Base-by-base conservation (phyloP, 768 basidiomycete genomes). In the Amanita subjunquillea region DNA sequence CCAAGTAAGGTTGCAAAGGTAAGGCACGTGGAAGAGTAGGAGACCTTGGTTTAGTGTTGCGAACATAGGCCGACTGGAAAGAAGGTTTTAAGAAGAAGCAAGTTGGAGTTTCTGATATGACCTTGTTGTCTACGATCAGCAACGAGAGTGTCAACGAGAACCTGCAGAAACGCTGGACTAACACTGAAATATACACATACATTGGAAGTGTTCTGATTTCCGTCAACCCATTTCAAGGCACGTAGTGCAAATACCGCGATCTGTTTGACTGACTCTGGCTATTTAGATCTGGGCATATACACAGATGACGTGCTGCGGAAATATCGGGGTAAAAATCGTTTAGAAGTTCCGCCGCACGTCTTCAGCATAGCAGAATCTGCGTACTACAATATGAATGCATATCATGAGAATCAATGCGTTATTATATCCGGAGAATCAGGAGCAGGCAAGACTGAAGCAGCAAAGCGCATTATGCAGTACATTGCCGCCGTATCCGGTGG, bases 31-130 rank as follows among this genome's bases (percentile, higher is more conserved):
- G 39, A 46, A 27, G 50, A 47, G 32, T 6, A 37, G 42, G 43
- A 36, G 30, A 45, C 23, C 3, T 17, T 45, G 8, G 22, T 10
- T 39, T 37, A 37, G 36, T 36, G 55, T 54, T 43, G 48, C 53
- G 13, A n/a, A 38, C 22, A 50, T 57, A 98, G 94, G 95, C 95
- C 46, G 95, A 98, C 66, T 99, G 95, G 95, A 95, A 95, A 69
- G 95, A 98, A 63, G 93, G 94, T 4, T 99, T 99, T 78, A 96
- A 96, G 85, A 99, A 97, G 84, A 97, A 97, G 72, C 87, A 91
- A 69, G 86, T 94, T 56, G 96, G 96, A 51, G 95, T 99, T 54
- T 84, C 91, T 40, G 96, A 99, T 76, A 99, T 99, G 96, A 99
- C 96, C 7, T 73, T 99, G 56, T 73, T 99, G 54, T 88, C 90